A percentile compares a stretch with the other conserved stretches of the same genome.
Conservation (phyloP, 2,329 filamentous ascomycete genomes). For the Diaporthe aspalathi region DNA sequence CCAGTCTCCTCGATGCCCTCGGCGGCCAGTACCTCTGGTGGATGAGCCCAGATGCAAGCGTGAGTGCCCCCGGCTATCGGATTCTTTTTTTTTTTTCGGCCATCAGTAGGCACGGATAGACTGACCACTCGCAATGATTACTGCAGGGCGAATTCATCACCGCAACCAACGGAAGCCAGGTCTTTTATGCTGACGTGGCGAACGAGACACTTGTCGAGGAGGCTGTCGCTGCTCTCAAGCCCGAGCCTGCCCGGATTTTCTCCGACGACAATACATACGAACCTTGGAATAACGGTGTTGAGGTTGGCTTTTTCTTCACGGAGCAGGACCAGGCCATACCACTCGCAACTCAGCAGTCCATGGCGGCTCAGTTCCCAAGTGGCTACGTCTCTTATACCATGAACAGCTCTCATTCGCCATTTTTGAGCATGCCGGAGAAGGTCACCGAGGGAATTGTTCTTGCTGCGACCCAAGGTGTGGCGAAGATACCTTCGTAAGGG, state of each 20-base stretch:
- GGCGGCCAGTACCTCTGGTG: conserved; percentile 32
- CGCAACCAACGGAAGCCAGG: conserved; percentile 10
- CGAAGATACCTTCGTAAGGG: not conserved
- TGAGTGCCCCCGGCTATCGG: not conserved
- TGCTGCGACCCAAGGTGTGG: conserved; percentile 11
- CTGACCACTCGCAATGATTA: not conserved
- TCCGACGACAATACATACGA: conserved; percentile 32
- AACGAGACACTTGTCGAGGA: conserved; percentile 12
- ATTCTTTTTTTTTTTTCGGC: not conserved
- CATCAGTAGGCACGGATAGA: not conserved
- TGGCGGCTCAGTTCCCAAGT: conserved; percentile 31
- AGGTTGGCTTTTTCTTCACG: conserved; percentile 35
- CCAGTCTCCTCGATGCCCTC: conserved; percentile 33
- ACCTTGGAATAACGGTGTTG: conserved; percentile 35
- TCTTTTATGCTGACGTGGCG: conserved; percentile 36
- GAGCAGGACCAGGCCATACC: conserved; percentile 36
- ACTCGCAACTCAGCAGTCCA: conserved; percentile 16
- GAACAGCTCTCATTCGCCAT: conserved; percentile 33
- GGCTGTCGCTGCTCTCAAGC: conserved; percentile 26
- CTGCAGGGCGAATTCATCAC: conserved; percentile 34
- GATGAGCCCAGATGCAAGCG: conserved; percentile 25
- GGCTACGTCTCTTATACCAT: conserved; percentile 29
- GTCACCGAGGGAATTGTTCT: conserved; percentile 26
- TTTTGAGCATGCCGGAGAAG: conserved; percentile 31
- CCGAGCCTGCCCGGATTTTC: conserved; percentile 30